phyloP scores from a whole-genome alignment of 371 early-diverging fungal species.

The Apophysomyces trapeziformis region DNA sequence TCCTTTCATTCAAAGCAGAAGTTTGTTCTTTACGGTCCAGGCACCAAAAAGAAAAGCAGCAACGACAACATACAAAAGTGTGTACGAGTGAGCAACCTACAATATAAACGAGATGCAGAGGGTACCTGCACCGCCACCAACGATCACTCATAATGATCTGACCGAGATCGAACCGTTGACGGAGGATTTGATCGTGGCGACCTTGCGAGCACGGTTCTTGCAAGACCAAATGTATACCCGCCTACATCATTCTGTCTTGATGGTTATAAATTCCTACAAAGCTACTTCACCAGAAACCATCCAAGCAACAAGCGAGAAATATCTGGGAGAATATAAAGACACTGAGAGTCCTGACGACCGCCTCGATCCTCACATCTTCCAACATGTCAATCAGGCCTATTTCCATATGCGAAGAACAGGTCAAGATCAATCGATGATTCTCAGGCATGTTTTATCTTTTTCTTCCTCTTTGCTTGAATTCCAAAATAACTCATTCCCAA shows the following conservation, averaged over 20 bases:
- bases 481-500: background rate
- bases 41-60: background rate
- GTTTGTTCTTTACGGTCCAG: background rate
- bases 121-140: conserved; percentile 8
- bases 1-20: conserved; percentile 2
- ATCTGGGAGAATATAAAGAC: conserved; percentile 71
- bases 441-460: conserved; percentile 43
- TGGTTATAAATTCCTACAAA: conserved; percentile 61
- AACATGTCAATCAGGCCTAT: conserved; percentile 70
- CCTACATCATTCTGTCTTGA: conserved; percentile 60
- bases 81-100: no score
- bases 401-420: conserved; percentile 81
- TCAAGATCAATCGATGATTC: conserved; percentile 78
- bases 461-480: conserved; percentile 32
- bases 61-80: no score
- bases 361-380: conserved; percentile 86
- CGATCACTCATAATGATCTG: conserved; percentile 33
- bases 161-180: conserved; percentile 42
- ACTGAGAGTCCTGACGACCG: conserved; percentile 30
- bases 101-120: conserved; percentile 1
- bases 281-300: conserved; percentile 32
- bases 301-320: conserved; percentile 53
- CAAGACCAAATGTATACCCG: conserved; percentile 67
- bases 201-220: conserved; percentile 62
- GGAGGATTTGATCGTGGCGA: conserved; percentile 56